Percentiles rank a stretch among this genome's conserved stretches.
These are phyloP conservation scores for Musa schizocarpa DNA, from an alignment of 176 grass and related monocot genomes.

Conservation along the genomic window DNA sequence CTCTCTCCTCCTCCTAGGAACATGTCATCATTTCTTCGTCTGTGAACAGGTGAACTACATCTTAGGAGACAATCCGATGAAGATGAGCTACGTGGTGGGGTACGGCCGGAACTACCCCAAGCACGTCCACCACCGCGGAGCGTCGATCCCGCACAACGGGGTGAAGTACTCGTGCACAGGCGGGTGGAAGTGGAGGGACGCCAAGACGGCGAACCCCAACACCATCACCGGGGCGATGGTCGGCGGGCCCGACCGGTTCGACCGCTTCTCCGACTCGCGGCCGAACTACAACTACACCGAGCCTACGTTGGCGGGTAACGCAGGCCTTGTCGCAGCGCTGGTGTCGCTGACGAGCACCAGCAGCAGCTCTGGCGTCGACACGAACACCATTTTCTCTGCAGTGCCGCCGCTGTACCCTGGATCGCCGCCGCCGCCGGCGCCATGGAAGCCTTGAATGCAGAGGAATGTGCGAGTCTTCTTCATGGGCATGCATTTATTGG, in stretches of 20 bases:
- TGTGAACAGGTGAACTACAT: conserved; percentile 60
- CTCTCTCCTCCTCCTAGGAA: too few species aligned
- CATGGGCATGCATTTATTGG: too few species aligned
- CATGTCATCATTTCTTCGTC: too few species aligned
- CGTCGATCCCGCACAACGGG: conserved; percentile 74
- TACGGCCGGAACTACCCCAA: conserved; percentile 78
- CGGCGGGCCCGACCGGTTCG: conserved; percentile 65
- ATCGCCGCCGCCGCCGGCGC: conserved; percentile 57
- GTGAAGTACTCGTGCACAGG: conserved; percentile 75
- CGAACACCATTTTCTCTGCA: conserved; percentile 91
- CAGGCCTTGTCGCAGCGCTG: conserved; percentile 68
- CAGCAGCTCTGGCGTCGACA: conserved; percentile 46
- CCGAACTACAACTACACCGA: conserved; percentile 57
- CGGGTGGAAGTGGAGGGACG: conserved; percentile 56
- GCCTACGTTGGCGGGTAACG: conserved; percentile 77
- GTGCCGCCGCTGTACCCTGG: conserved; percentile 72
- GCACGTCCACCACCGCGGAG: conserved; percentile 62
- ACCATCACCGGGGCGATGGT: conserved; percentile 76
- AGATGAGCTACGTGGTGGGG: conserved; percentile 93
- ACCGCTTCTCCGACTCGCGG: conserved; percentile 52
- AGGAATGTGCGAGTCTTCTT: too few species aligned
- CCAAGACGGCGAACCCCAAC: conserved; percentile 62
- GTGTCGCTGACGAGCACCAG: conserved; percentile 63
- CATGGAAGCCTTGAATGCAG: conserved; percentile 62
- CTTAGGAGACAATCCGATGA: conserved; percentile 69